Base-by-base conservation (phyloP, 352 stramenopile genomes). In the Globisporangium heterothallicum region DNA sequence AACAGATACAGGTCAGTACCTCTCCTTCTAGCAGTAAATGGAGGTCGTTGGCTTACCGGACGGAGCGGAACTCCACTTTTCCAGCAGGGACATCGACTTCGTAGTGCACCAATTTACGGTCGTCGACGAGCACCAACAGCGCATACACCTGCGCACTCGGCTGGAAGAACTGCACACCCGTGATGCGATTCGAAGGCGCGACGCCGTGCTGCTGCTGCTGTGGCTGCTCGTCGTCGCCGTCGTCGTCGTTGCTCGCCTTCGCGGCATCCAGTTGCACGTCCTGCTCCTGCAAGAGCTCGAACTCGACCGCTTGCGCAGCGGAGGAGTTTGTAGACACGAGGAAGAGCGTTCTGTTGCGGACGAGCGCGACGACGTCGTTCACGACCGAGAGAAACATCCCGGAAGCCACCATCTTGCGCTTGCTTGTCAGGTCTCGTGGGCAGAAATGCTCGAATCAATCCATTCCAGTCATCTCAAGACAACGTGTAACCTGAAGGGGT, bases 21-120 rank as follows among this genome's bases (percentile, higher is more conserved):
- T 18, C 3, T 21, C 4, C 41, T n/a, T n/a, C n/a, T n/a, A n/a
- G n/a, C n/a, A n/a, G n/a, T n/a, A n/a, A n/a, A n/a, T n/a, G n/a
- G n/a, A n/a, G n/a, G n/a, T n/a, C n/a, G n/a, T n/a, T n/a, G n/a
- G n/a, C n/a, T 10, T 29, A 52, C 27, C 78, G 59, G 3, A 70
- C 65, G 8, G 63, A 63, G 21, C 66, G 65, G 34, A 80, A 62
- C 50, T 59, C 9, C 26, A 89, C 56, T n/a, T 47, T 78, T 35
- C 68, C 49, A 13, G 58, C 56, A 1, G 49, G n/a, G 25, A 79
- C 22, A 42, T 89, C 59, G 35, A 82, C 66, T 27, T 89, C 78
- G 55, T 89, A 89, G 60, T 89, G 66, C 41, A 87, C 72, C n/a
- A 89, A 53, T n/a, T 69, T 76, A 25, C 78, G 75, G 56, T 87